Conservation (phyloP, 1,139 yeast species). For the Geotrichum citri-aurantii region DNA sequence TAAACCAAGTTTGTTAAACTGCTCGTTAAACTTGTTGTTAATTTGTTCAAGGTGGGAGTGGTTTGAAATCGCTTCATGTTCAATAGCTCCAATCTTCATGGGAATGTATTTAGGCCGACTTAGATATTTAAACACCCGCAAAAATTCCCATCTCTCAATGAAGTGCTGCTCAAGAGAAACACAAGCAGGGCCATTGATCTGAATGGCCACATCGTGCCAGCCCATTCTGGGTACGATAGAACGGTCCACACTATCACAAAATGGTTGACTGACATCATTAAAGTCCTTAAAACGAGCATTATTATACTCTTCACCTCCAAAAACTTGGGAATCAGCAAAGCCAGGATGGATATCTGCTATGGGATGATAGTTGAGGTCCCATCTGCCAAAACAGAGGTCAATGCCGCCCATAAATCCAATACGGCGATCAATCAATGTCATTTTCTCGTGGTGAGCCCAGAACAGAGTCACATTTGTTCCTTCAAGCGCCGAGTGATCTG, state of each 20-base stretch:
- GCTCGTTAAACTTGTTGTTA: background rate
- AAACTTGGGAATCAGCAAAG: conserved; percentile 18
- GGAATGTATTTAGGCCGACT: conserved; percentile 18
- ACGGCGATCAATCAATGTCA: conserved; percentile 52
- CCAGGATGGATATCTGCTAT: conserved; percentile 19
- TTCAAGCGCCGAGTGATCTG: conserved; percentile 56
- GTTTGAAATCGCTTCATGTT: conserved; percentile 4
- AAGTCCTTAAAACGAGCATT: conserved; percentile 19
- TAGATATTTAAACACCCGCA: conserved; percentile 19
- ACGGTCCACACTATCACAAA: conserved; percentile 17
- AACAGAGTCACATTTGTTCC: conserved; percentile 41
- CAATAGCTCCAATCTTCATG: conserved; percentile 15
- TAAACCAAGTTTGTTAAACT: conserved; percentile 3
- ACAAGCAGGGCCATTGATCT: conserved; percentile 20
- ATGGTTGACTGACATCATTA: conserved; percentile 14
- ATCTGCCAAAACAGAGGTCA: conserved; percentile 58
- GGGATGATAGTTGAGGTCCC: conserved; percentile 55
- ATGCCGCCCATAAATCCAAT: conserved; percentile 58
- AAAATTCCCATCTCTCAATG: conserved; percentile 21
- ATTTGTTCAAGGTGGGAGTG: background rate
- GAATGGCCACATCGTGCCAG: conserved; percentile 22
- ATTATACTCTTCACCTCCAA: conserved; percentile 20
- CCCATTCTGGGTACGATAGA: conserved; percentile 19
- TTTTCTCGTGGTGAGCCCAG: conserved; percentile 65
- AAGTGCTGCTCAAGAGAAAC: conserved; percentile 20